Evolutionary conservation across 345 rosid species (phyloP).

Genomic region (Litchi chinensis): DNA sequence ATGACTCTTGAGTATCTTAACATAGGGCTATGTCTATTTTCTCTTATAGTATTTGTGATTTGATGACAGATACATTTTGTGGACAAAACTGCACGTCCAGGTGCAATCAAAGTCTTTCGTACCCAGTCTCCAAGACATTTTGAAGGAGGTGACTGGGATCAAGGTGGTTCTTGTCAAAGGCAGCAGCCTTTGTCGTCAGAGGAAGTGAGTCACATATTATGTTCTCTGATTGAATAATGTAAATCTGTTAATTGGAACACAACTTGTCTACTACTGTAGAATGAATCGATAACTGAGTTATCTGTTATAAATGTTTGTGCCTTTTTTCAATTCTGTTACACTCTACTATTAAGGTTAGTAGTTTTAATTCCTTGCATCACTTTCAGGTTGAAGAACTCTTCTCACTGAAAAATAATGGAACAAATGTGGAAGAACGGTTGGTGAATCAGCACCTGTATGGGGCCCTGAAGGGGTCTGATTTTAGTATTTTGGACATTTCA

Average conservation of each 20-base stretch:
- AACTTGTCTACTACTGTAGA: not conserved
- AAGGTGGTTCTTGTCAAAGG: slow-evolving; percentile 86
- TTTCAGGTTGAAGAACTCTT: slow-evolving; percentile 76
- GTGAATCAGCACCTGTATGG: slow-evolving; percentile 65
- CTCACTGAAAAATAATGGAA: slow-evolving; percentile 61
- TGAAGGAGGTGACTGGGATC: slow-evolving; percentile 99
- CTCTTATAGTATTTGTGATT: not conserved
- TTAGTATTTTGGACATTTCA: slow-evolving; percentile 74
- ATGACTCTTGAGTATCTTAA: not conserved
- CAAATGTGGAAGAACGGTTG: slow-evolving; percentile 72
- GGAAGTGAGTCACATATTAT: slow-evolving; percentile 50
- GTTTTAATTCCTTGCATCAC: not conserved
- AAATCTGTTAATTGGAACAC: not conserved
- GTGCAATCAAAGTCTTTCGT: slow-evolving; percentile 61
- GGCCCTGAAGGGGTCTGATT: slow-evolving; percentile 52
- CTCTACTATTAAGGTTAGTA: not conserved
- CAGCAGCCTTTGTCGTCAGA: slow-evolving; percentile 50
- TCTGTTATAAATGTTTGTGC: not conserved
- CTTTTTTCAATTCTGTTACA: not conserved
- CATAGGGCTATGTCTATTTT: not conserved
- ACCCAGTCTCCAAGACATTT: slow-evolving; percentile 95
- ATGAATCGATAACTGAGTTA: not conserved
- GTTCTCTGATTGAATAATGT: not conserved
- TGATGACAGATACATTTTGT: slow-evolving; percentile 45
- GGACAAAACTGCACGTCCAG: slow-evolving; percentile 45